Evolutionary conservation across 345 rosid species (phyloP), one percentile per base, ranked within the genome.

Genomic region (Heritiera littoralis): DNA sequence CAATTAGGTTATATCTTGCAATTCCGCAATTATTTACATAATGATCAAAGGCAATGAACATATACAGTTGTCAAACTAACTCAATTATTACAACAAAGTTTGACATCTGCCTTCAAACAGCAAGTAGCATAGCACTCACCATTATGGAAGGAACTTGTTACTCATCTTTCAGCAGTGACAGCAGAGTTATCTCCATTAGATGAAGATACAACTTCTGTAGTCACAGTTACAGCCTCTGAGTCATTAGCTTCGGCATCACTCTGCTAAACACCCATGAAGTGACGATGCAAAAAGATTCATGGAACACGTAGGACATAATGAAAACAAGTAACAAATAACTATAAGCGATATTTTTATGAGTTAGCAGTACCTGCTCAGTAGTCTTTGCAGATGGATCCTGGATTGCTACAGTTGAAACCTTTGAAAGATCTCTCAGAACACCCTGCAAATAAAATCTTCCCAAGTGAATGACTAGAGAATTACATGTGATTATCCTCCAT

Each of bases 401-500:
- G 32, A 70, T 30, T 63, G 59, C 72, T 14, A 20, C 17, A 6
- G 12, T 48, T 30, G 87, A 51, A 67, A 73, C 78, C 77, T 83
- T 84, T 1, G 86, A 58, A 72, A 84, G 77, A 51, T 86, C 86
- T 66, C 89, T 82, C 59, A 86, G 66, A 71, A 84, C 75, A 46
- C 89, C 89, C 89, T 86, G 81, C 78, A 84, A 80, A 83, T 0
- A 20, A 54, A 60, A 61, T 10, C 38, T 72, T 56, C 32, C 45
- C 17, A 7, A 28, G 23, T 28, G 35, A 67, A 7, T 40, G 7
- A 38, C n/a, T 14, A 52, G 41, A 28, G 32, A 55, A 55, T 9
- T 40, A 66, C 17, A 30, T 63, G 55, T 41, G n/a, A 66, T 70
- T 18, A 72, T 35, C 64, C 46, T 30, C 35, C 7, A 15, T n/a